These are phyloP conservation scores for Cutaneotrichosporon cyanovorans DNA, from an alignment of 1,284 basidiomycete genomes.

Conservation along the genomic window DNA sequence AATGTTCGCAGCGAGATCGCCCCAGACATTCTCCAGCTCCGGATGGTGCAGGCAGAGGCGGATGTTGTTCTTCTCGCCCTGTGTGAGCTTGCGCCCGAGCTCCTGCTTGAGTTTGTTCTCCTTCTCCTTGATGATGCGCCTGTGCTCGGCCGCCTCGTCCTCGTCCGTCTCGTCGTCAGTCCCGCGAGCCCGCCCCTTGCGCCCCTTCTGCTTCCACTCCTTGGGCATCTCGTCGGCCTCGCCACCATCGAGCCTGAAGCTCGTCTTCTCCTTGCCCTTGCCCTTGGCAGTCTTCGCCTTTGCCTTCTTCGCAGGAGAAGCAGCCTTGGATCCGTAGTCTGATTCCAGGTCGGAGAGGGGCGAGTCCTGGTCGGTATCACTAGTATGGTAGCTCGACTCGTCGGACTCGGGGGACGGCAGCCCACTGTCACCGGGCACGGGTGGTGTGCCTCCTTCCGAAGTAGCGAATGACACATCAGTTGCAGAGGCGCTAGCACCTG, in stretches of 20 bases:
- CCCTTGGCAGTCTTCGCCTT: too few species aligned
- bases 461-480: not conserved
- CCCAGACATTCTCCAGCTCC: conserved; percentile 81
- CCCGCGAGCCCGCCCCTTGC: not conserved
- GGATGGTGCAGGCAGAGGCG: conserved; percentile 55
- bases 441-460: too few species aligned
- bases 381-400: too few species aligned
- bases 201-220: conserved; percentile 2
- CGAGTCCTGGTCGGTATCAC: not conserved
- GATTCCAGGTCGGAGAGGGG: conserved; percentile 12
- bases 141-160: conserved; percentile 6
- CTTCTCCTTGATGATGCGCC: conserved; percentile 43
- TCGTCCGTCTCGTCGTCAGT: conserved; percentile 8
- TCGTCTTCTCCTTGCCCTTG: conserved; percentile 9
- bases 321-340: conserved; percentile 5
- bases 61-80: conserved; percentile 70
- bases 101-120: conserved; percentile 51
- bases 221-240: conserved; percentile 15
- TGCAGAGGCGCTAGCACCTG: not conserved
- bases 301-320: not conserved
- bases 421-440: not conserved
- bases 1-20: conserved; percentile 64
- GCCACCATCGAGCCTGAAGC: conserved; percentile 14
- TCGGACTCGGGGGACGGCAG: not conserved
- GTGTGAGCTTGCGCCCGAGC: conserved; percentile 63